Evolutionary conservation across 2,329 filamentous ascomycete genomes (phyloP), one percentile per base, ranked within the genome.

Genomic region (Akanthomyces lecanii): DNA sequence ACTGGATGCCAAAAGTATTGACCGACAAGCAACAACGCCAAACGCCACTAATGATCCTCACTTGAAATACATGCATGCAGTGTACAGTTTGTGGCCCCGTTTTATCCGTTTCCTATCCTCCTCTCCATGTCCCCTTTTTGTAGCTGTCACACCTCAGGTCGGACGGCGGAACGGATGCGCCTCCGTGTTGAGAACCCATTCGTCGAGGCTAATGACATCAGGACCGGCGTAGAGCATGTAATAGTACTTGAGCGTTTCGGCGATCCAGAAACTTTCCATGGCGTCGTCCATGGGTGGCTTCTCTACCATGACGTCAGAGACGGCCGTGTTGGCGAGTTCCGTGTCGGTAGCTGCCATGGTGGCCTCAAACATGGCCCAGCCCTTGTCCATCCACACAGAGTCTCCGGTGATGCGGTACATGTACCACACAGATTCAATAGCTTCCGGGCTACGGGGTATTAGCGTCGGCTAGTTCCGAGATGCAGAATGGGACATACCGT

Each of bases 181-280:
- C 74, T 87, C 85, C 0, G 85, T 87, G 70, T 87, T 87, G 65
- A 89, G 76, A 53, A 89, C 86, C 81, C 83, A 89, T 59, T 89
- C 85, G 72, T 90, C 88, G 62, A 90, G 75, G 70, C 82, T 89
- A 47, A 89, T 77, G n/a, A 88, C 76, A 57, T 82, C 79, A 0
- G 89, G 87, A 62, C 87, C 75, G 25, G 86, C 86, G 73, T 90
- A 97, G 56, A 96, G 81, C 63, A 97, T 75, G 73, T 92, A 97
- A 68, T 95, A 96, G 72, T 96, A 96, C 79, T 96, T 97, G 69
- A 97, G 79, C 47, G 92, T 97, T 81, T 97, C 92, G 4, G 90
- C 90, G 65, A 92, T 80, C 91, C 92, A 97, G 75, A 96, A 96
- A 71, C 89, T 93, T 78, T 96, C 89, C 90, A 94, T 93, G 68